Evolutionary conservation across 2,329 filamentous ascomycete species (phyloP).

Genomic region (Tolypocladium pustulatum): DNA sequence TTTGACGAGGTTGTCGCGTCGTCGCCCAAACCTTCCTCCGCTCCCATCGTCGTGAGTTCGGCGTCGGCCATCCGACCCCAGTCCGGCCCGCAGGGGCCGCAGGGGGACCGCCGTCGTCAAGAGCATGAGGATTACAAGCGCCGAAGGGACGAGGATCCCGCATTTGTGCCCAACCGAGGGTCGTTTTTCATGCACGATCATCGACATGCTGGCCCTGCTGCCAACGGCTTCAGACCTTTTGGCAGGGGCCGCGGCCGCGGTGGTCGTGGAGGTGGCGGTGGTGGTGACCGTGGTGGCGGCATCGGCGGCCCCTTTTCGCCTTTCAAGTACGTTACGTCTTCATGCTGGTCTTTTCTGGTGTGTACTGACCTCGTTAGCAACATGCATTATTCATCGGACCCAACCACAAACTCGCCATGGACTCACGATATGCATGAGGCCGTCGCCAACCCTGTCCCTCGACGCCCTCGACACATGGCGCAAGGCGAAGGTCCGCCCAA

Average conservation of each 20-base stretch:
- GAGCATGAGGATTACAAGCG: slow-evolving; percentile 89
- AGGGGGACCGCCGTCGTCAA: slow-evolving; percentile 61
- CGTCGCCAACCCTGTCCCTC: slow-evolving; percentile 35
- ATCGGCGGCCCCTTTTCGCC: slow-evolving; percentile 49
- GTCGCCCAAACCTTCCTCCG: slow-evolving; percentile 28
- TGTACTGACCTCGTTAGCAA: slow-evolving; percentile 22
- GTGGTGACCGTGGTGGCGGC: slow-evolving; percentile 35
- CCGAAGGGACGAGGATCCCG: slow-evolving; percentile 77
- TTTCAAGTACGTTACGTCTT: slow-evolving; percentile 44
- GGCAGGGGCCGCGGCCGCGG: slow-evolving; percentile 55
- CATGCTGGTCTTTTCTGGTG: slow-evolving; percentile 3
- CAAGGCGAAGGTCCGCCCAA: slow-evolving; percentile 41
- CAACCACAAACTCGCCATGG: slow-evolving; percentile 67
- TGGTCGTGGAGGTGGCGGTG: slow-evolving; percentile 27
- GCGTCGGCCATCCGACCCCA: slow-evolving; percentile 32
- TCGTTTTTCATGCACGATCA: slow-evolving; percentile 98
- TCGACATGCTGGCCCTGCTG: slow-evolving; percentile 63
- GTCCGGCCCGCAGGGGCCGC: slow-evolving; percentile 47
- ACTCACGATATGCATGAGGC: slow-evolving; percentile 88
- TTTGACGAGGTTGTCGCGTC: slow-evolving; percentile 33
- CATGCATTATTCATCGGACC: slow-evolving; percentile 40
- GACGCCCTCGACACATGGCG: slow-evolving; percentile 31
- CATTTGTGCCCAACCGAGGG: slow-evolving; percentile 88
- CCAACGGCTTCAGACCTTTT: slow-evolving; percentile 68
- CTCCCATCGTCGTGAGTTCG: slow-evolving; percentile 46